A percentile compares a stretch with the other conserved stretches of the same genome.
Evolutionary conservation across 2,329 filamentous ascomycete species (phyloP).

Genomic region (Parastagonospora nodorum): DNA sequence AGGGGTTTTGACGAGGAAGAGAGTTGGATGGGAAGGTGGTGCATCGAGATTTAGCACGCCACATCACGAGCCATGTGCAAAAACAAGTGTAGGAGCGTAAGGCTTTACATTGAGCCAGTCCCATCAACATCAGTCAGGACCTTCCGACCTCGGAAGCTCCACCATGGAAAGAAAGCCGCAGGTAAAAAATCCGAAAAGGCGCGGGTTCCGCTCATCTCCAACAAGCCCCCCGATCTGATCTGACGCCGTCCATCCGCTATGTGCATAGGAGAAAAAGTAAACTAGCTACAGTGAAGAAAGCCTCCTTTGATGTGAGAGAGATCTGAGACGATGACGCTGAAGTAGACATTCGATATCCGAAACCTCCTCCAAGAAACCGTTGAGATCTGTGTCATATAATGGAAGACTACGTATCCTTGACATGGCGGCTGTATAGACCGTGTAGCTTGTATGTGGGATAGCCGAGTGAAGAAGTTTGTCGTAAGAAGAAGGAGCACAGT

Average conservation of each 20-base stretch:
- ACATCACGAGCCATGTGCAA: too few relatives aligned
- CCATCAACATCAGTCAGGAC: too few relatives aligned
- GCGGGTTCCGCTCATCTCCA: background rate
- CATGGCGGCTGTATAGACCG: slow-evolving; percentile 29
- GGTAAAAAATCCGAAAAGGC: slow-evolving; percentile 2
- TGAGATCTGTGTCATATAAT: slow-evolving; percentile 22
- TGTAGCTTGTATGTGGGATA: slow-evolving; percentile 2
- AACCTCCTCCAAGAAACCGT: slow-evolving; percentile 24
- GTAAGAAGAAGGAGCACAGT: slow-evolving; percentile 8
- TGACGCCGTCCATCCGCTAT: background rate
- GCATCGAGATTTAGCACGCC: too few relatives aligned
- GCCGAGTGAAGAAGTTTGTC: slow-evolving; percentile 3
- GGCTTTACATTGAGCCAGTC: too few relatives aligned
- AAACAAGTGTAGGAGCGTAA: too few relatives aligned
- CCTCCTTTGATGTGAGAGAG: background rate
- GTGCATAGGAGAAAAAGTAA: slow-evolving; percentile 12
- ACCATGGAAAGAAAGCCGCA: background rate
- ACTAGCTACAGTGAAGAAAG: slow-evolving; percentile 17
- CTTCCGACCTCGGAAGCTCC: too few relatives aligned
- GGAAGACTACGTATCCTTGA: slow-evolving; percentile 3
- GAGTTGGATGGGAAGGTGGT: too few relatives aligned
- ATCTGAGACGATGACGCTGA: slow-evolving; percentile 3
- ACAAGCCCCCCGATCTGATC: background rate
- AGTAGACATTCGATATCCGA: slow-evolving; percentile 16
- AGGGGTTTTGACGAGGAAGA: too few relatives aligned